These are phyloP conservation scores for Hymenoscyphus repandus DNA, from an alignment of 2,329 filamentous ascomycete genomes.

Conservation along the genomic window DNA sequence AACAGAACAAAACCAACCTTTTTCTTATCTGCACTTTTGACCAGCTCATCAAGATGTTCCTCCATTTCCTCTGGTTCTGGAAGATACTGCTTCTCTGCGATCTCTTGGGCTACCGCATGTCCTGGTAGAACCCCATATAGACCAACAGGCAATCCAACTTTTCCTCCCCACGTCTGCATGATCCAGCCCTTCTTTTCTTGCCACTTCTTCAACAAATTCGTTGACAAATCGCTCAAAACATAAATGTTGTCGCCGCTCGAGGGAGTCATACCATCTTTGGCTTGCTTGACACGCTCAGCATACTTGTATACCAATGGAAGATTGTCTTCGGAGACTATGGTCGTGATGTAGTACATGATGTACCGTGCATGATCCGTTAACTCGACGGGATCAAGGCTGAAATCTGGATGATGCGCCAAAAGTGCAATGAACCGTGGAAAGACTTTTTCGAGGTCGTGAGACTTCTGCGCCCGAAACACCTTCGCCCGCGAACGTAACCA, in stretches of 20 bases:
- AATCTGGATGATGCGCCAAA: constrained; percentile 91
- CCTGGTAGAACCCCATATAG: constrained; percentile 72
- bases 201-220: constrained; percentile 76
- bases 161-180: constrained; percentile 76
- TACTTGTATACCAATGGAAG: constrained; percentile 86
- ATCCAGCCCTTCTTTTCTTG: constrained; percentile 82
- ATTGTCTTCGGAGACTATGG: constrained; percentile 80
- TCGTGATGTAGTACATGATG: constrained; percentile 80
- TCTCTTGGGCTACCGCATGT: constrained; percentile 74
- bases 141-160: constrained; percentile 73
- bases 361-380: constrained; percentile 81
- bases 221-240: constrained; percentile 80
- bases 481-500: constrained; percentile 73
- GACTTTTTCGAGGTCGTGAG: constrained; percentile 54
- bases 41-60: constrained; percentile 55
- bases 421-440: constrained; percentile 82
- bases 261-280: constrained; percentile 70
- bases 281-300: constrained; percentile 87
- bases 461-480: constrained; percentile 43
- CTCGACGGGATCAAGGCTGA: constrained; percentile 59
- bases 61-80: constrained; percentile 71
- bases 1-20: constrained; percentile 35
- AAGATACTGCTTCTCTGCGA: constrained; percentile 80
- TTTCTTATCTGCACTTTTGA: constrained; percentile 62
- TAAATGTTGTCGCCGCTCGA: constrained; percentile 71